Base-by-base conservation (phyloP, 495 filamentous ascomycete species). In the Xylaria castorea region DNA sequence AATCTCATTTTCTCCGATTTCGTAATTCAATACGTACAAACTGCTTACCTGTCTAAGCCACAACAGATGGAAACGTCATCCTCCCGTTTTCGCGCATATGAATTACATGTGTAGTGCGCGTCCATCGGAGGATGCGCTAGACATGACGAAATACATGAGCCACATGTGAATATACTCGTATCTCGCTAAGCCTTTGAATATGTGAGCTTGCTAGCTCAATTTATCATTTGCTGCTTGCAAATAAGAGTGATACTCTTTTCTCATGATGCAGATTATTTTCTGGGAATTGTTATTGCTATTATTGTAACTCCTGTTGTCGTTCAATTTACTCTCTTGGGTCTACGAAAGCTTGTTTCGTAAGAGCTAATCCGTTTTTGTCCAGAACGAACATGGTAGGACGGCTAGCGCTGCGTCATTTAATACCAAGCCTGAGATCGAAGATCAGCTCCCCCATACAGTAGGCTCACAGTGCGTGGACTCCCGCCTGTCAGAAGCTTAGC, bases 321-420 rank as follows among this genome's bases (percentile, higher is more conserved):
- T 55, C 25, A 55, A 55, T 7, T 30, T 7, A 50, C 51, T 57
- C 22, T 5, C 27, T 16, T 38, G 58, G 12, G 11, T 7, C 27
- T 30, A 5, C 9, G 11, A 57, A 57, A 57, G 51, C 51, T 57
- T 57, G 51, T 57, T 57, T 57, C 25, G 8, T 32, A 6, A 50
- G 46, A 50, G 34, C 58, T 38, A 61, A 38, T 36, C 58, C 58
- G 0, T 5, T 14, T 61, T n/a, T 40, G 58, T 4, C 30, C 8
- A 9, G 36, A 27, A 63, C n/a, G 7, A 60, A 8, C 14, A 60
- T 60, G 16, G 57, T 1, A 30, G 1, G 38, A 38, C 22, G n/a
- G 61, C 36, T 66, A 50, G 40, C 27, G 38, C 36, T 66, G 63
- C 63, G 63, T 66, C 63, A 66, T 66, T 50, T 66, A 50, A 30